Evolutionary conservation across 768 basidiomycete genomes (phyloP).

Genomic region (Roridomyces roridus): DNA sequence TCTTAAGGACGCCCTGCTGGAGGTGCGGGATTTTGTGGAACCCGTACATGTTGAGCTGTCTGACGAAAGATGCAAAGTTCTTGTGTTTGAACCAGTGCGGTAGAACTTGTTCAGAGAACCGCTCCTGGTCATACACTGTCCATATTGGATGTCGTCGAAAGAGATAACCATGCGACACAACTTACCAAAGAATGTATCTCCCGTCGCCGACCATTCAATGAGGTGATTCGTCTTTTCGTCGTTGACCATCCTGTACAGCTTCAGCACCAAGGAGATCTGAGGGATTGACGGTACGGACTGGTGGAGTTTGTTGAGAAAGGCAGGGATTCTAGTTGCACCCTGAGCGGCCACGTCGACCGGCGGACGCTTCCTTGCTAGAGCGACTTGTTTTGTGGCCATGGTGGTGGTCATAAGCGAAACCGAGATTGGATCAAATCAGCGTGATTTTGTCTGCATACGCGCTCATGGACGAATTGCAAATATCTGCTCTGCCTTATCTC

Average conservation of each 20-base stretch:
- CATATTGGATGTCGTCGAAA: not conserved
- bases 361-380: constrained; percentile 23
- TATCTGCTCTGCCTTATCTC: constrained; percentile 28
- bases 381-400: constrained; percentile 42
- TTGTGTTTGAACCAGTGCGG: constrained; percentile 98
- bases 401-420: not conserved
- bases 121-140: constrained; percentile 89
- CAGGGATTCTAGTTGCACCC: constrained; percentile 67
- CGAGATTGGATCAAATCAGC: not conserved
- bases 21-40: constrained; percentile 96
- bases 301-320: constrained; percentile 92
- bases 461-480: constrained; percentile 15
- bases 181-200: constrained; percentile 91
- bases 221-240: constrained; percentile 82
- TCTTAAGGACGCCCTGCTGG: constrained; percentile 90
- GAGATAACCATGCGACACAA: not conserved
- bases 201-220: constrained; percentile 90
- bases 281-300: constrained; percentile 60
- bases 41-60: constrained; percentile 96
- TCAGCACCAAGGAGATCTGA: constrained; percentile 19
- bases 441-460: not conserved
- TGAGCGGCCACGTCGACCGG: constrained; percentile 49
- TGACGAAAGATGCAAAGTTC: constrained; percentile 91
- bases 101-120: constrained; percentile 87
- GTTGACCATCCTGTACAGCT: constrained; percentile 80